A percentile compares a stretch with the other conserved stretches of the same genome.
These are phyloP conservation scores for Cadophora malorum DNA, from an alignment of 2,329 filamentous ascomycete genomes.

Conservation along the genomic window DNA sequence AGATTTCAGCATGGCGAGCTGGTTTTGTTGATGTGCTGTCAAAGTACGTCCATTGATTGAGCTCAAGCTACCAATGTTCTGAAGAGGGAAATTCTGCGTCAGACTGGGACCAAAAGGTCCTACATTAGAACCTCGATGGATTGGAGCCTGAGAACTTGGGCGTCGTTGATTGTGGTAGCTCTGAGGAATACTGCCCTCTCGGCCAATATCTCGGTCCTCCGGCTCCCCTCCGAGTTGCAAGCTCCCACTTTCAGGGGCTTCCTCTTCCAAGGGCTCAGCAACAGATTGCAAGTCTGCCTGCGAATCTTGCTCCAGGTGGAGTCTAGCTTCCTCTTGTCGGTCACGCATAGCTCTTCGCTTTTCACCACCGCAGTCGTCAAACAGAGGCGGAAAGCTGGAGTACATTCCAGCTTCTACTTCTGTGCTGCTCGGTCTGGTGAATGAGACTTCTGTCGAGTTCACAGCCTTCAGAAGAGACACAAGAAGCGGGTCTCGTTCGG, in stretches of 20 bases:
- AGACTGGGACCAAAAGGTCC: conserved; percentile 61
- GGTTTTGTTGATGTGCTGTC: conserved; percentile 80
- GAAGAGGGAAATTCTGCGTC: conserved; percentile 53
- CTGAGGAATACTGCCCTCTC: conserved; percentile 52
- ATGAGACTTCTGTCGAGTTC: conserved; percentile 53
- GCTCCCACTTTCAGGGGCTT: conserved; percentile 80
- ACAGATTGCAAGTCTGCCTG: conserved; percentile 58
- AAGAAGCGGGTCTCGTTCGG: conserved; percentile 40
- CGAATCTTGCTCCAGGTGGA: conserved; percentile 59
- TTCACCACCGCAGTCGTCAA: conserved; percentile 81
- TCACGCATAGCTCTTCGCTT: conserved; percentile 81
- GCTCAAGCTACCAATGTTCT: conserved; percentile 57
- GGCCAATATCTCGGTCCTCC: conserved; percentile 72
- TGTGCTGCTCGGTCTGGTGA: conserved; percentile 57
- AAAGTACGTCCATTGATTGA: conserved; percentile 74
- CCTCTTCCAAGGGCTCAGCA: conserved; percentile 63
- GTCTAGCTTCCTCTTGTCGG: conserved; percentile 61
- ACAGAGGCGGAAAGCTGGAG: conserved; percentile 74
- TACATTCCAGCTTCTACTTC: conserved; percentile 45
- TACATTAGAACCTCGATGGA: conserved; percentile 65
- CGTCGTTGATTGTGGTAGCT: conserved; percentile 59
- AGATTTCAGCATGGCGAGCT: conserved; percentile 64
- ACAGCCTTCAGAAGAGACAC: conserved; percentile 54
- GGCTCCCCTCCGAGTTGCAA: conserved; percentile 91
- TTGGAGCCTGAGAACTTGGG: conserved; percentile 75